These are phyloP conservation scores for Choiromyces venosus DNA, from an alignment of 495 filamentous ascomycete genomes.

Conservation along the genomic window DNA sequence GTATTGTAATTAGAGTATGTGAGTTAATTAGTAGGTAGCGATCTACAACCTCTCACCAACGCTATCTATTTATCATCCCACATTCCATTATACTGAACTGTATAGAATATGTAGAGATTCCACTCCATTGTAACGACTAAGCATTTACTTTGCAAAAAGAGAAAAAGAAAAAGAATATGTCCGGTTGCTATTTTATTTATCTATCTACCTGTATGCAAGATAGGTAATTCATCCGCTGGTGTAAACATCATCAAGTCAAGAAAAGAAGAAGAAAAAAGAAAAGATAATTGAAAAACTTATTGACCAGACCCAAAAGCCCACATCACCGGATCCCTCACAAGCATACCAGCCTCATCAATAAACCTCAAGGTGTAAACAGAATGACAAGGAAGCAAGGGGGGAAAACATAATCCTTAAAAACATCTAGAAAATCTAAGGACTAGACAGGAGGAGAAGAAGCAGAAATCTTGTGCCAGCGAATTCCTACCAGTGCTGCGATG, in stretches of 20 bases:
- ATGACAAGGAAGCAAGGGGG: neutral
- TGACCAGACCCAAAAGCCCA: neutral
- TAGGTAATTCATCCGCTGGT: neutral
- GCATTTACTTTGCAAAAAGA: no score
- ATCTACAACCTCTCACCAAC: no score
- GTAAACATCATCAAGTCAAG: neutral
- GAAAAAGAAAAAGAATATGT: neutral
- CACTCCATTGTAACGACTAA: neutral
- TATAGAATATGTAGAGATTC: neutral
- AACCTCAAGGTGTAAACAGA: neutral
- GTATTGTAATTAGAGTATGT: no score
- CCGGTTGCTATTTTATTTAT: neutral
- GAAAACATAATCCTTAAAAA: neutral
- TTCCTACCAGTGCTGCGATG: constrained; percentile 45
- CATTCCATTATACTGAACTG: no score
- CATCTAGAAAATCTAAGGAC: neutral
- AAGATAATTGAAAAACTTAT: neutral
- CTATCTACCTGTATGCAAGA: neutral
- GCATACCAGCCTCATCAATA: neutral
- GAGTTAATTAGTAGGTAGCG: no score
- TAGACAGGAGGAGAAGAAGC: no score
- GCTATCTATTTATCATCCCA: no score
- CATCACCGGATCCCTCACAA: neutral
- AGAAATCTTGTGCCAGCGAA: constrained; percentile 9
- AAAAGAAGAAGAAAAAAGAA: neutral